Conservation (phyloP, 2,329 filamentous ascomycete species). For the Pleochaeta shiraiana region DNA sequence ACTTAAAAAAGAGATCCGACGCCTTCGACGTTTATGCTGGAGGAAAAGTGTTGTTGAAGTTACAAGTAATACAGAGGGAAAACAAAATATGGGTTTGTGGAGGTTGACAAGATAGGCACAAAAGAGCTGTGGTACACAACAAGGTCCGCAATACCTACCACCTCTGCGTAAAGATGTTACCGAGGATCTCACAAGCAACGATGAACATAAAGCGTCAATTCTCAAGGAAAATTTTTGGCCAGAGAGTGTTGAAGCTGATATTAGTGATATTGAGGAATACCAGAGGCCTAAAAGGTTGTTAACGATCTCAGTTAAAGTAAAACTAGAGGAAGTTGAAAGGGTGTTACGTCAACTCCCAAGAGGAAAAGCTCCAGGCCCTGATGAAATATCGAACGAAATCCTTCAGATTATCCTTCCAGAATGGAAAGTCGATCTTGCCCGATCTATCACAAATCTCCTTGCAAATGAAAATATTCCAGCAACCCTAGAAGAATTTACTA, state of each 20-base stretch:
- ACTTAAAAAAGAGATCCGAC: background rate
- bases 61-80: background rate
- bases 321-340: background rate
- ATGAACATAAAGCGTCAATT: no score
- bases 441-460: background rate
- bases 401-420: background rate
- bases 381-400: background rate
- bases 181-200: no score
- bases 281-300: background rate
- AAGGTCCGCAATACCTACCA: background rate
- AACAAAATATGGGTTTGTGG: background rate
- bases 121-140: background rate
- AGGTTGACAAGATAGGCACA: background rate
- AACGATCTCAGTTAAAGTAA: background rate
- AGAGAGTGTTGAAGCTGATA: background rate
- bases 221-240: no score
- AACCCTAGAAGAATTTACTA: background rate
- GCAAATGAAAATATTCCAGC: background rate
- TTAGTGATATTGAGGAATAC: background rate
- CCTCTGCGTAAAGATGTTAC: background rate
- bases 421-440: background rate
- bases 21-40: background rate
- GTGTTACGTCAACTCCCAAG: background rate
- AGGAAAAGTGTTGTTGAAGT: background rate
- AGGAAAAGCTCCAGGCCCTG: background rate